Conservation (phyloP, 495 filamentous ascomycete species). For the Sphaerosporella brunnea region DNA sequence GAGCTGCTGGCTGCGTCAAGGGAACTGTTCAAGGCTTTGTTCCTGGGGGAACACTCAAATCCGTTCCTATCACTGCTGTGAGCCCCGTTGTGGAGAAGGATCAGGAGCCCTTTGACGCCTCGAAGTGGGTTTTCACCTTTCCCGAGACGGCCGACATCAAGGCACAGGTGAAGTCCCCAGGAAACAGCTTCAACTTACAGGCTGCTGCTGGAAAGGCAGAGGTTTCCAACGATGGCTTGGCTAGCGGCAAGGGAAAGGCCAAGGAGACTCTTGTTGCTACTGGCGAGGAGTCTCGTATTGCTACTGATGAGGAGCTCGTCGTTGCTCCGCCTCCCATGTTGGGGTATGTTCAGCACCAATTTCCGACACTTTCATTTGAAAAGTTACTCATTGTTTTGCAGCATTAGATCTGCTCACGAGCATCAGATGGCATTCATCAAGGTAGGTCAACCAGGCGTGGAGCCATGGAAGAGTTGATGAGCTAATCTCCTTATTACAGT, state of each 20-base stretch:
- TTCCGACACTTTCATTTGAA: too few species aligned
- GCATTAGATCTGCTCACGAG: neutral
- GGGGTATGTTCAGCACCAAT: too few species aligned
- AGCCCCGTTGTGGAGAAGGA: neutral
- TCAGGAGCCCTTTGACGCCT: neutral
- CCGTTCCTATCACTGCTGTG: constrained; percentile 9
- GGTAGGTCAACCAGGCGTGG: too few species aligned
- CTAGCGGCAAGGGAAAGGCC: neutral
- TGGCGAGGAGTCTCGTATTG: too few species aligned
- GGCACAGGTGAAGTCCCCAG: too few species aligned
- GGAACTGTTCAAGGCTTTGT: constrained; percentile 14
- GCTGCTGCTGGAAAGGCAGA: too few species aligned
- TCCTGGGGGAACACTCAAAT: constrained; percentile 18
- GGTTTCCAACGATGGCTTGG: too few species aligned
- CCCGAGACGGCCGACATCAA: neutral
- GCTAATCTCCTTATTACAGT: too few species aligned
- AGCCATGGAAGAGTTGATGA: too few species aligned
- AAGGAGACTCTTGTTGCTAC: neutral
- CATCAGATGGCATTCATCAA: neutral
- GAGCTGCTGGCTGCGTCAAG: neutral
- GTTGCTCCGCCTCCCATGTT: neutral
- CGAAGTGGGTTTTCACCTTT: too few species aligned
- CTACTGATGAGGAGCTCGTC: neutral
- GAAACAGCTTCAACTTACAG: too few species aligned
- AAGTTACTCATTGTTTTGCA: neutral